Conservation (phyloP, 805 yeast species). For the Barnettozyma populi region DNA sequence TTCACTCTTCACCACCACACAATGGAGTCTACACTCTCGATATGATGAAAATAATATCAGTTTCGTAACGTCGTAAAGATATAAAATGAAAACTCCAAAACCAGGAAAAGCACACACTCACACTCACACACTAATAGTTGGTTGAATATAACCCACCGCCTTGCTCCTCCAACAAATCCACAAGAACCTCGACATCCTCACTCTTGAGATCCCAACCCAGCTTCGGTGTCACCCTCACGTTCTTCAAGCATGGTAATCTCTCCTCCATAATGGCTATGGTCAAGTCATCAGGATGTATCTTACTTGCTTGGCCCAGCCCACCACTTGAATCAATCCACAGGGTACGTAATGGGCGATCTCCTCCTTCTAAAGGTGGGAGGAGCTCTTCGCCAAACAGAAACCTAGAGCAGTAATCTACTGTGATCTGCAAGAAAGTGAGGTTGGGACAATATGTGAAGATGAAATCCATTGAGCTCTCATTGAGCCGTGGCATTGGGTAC, state of each 20-base stretch:
- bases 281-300: conserved; percentile 83
- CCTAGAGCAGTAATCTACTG: conserved; percentile 69
- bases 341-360: conserved; percentile 47
- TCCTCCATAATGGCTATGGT: conserved; percentile 79
- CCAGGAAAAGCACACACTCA: too few species aligned
- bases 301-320: conserved; percentile 73
- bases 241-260: conserved; percentile 61
- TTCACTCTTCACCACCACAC: not conserved
- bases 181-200: conserved; percentile 57
- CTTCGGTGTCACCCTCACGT: conserved; percentile 63
- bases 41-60: not conserved
- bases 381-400: conserved; percentile 45
- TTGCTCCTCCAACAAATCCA: conserved; percentile 64
- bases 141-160: conserved; percentile 71
- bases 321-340: conserved; percentile 82
- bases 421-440: conserved; percentile 53
- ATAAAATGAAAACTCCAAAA: not conserved
- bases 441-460: conserved; percentile 76
- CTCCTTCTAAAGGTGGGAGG: conserved; percentile 22
- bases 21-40: not conserved
- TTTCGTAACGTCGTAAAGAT: conserved; percentile 12
- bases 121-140: conserved; percentile 16
- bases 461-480: conserved; percentile 64
- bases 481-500: conserved; percentile 85
- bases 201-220: conserved; percentile 80